A percentile compares a stretch with the other conserved stretches of the same genome.
Evolutionary conservation across 768 basidiomycete species (phyloP).

Genomic region (Mycena belliarum): DNA sequence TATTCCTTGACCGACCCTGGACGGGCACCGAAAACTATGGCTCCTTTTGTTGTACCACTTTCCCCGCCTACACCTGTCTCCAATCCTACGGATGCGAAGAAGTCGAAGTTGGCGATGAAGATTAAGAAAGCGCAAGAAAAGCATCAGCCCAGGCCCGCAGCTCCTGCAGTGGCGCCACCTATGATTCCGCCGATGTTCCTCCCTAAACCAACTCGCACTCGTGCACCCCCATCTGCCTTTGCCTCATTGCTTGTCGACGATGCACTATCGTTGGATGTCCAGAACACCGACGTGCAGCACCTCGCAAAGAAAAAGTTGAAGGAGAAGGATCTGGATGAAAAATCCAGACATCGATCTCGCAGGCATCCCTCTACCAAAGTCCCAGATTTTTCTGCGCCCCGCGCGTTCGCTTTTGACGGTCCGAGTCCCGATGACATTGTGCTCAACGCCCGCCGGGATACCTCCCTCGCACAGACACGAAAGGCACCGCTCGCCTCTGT

Average conservation of each 20-base stretch:
- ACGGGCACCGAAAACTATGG: conserved; percentile 41
- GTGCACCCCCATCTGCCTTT: conserved; percentile 80
- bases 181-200: conserved; percentile 59
- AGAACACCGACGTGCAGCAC: conserved; percentile 13
- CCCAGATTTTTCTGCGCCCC: conserved; percentile 36
- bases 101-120: conserved; percentile 79
- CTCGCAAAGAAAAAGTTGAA: neutral
- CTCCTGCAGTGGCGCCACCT: conserved; percentile 42
- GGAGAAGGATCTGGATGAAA: conserved; percentile 20
- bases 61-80: conserved; percentile 12
- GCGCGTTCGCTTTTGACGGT: conserved; percentile 68
- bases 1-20: conserved; percentile 59
- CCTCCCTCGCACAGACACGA: conserved; percentile 51
- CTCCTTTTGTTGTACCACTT: conserved; percentile 47
- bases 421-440: conserved; percentile 94
- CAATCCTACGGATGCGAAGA: conserved; percentile 39
- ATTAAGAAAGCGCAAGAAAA: conserved; percentile 59
- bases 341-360: conserved; percentile 27
- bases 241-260: conserved; percentile 70
- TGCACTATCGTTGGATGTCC: conserved; percentile 30
- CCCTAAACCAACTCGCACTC: conserved; percentile 50
- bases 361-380: conserved; percentile 27
- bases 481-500: conserved; percentile 18
- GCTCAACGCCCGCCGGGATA: conserved; percentile 75
- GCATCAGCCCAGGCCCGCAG: conserved; percentile 32